phyloP scores from a whole-genome alignment of 2,329 filamentous ascomycete species.

The Dendrostoma leiphaemia region DNA sequence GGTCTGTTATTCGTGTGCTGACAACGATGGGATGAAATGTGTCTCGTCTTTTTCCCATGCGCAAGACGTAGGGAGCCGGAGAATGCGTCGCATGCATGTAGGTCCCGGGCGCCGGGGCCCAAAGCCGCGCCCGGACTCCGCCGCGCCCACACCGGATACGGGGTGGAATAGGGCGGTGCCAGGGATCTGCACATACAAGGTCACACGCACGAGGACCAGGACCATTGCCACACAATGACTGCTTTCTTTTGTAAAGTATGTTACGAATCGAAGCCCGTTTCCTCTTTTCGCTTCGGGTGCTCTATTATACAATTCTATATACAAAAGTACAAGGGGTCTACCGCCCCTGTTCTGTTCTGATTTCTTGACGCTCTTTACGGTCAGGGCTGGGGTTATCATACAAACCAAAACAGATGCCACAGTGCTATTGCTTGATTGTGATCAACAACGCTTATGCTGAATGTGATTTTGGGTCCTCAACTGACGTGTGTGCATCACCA shows the following conservation, averaged over 20 bases:
- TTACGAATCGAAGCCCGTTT: constrained; percentile 7
- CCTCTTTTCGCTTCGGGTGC: background rate
- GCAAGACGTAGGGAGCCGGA: no score
- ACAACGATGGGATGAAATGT: no score
- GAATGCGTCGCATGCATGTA: background rate
- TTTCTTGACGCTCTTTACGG: constrained; percentile 2
- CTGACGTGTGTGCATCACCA: no score
- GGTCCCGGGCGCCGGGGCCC: background rate
- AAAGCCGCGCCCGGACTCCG: background rate
- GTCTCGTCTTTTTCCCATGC: no score
- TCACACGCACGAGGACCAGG: no score
- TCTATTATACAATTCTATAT: constrained; percentile 20
- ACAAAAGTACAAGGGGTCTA: background rate
- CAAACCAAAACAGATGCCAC: constrained; percentile 8
- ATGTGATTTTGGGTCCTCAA: no score
- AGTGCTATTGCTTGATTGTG: constrained; percentile 3
- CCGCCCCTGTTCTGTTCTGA: background rate
- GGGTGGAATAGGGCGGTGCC: background rate
- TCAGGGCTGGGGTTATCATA: constrained; percentile 16
- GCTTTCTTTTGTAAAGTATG: background rate
- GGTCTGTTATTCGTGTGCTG: no score
- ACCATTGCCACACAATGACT: background rate
- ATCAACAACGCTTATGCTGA: no score
- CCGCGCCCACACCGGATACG: background rate
- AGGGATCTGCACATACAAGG: background rate